Conservation (phyloP, 1,139 yeast genomes). For the Taiozyma onychis region DNA sequence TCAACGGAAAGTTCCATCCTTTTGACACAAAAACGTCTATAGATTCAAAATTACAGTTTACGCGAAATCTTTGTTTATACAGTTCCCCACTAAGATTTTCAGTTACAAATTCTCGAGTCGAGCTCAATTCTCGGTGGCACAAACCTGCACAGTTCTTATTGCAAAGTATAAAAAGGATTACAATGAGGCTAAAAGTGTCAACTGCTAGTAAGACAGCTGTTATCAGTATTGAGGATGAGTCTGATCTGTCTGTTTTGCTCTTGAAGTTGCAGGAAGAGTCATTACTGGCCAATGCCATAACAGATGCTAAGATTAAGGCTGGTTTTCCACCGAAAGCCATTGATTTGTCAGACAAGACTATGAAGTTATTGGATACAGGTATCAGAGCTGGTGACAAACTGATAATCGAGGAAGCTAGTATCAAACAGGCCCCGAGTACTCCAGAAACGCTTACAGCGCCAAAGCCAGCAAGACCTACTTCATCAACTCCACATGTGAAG, state of each 20-base stretch:
- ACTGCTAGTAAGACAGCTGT: constrained; percentile 19
- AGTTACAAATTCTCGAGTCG: neutral
- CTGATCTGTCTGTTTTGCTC: constrained; percentile 19
- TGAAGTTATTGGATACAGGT: constrained; percentile 34
- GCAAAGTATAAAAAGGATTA: neutral
- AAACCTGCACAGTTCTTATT: neutral
- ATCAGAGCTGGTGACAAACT: constrained; percentile 57
- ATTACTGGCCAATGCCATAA: neutral
- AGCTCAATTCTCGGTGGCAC: neutral
- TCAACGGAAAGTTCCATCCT: neutral
- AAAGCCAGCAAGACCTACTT: constrained; percentile 12
- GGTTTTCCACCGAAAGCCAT: constrained; percentile 62
- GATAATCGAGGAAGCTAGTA: constrained; percentile 28
- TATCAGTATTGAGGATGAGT: constrained; percentile 22
- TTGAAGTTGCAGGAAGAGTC: constrained; percentile 11
- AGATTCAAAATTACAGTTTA: neutral
- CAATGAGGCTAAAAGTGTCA: constrained; percentile 26
- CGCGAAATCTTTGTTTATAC: neutral
- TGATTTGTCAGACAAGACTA: constrained; percentile 23
- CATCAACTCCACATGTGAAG: constrained; percentile 8
- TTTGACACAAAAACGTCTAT: neutral
- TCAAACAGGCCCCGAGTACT: neutral
- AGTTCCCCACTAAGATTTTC: neutral
- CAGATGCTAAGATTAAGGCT: constrained; percentile 29
- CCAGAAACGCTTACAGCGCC: neutral